Evolutionary conservation across 2,329 filamentous ascomycete genomes (phyloP).

Genomic region (Fusarium staphyleae): DNA sequence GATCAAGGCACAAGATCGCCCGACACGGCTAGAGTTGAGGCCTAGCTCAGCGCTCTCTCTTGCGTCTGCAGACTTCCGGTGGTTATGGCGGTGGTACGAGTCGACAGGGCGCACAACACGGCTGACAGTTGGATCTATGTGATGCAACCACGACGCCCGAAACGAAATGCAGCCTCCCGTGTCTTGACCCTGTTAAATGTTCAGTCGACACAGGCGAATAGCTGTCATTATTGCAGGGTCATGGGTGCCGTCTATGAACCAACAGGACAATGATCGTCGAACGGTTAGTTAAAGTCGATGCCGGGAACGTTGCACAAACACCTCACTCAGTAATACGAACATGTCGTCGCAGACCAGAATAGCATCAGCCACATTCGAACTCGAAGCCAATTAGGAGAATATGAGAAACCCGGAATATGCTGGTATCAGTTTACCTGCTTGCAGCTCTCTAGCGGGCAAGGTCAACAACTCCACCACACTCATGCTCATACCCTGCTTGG

Average conservation of each 20-base stretch:
- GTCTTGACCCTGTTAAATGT: slow-evolving; percentile 6
- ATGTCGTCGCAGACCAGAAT: slow-evolving; percentile 11
- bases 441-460: slow-evolving; percentile 18
- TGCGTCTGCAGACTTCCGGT: slow-evolving; percentile 26
- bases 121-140: slow-evolving; percentile 19
- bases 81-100: slow-evolving; percentile 3
- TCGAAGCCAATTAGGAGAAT: slow-evolving; percentile 13
- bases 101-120: slow-evolving; percentile 1
- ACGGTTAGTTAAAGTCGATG: not conserved
- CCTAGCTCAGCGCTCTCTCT: slow-evolving; percentile 13
- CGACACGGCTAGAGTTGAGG: not conserved
- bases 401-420: slow-evolving; percentile 9
- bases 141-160: slow-evolving; percentile 6
- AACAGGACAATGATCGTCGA: not conserved
- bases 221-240: not conserved
- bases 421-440: slow-evolving; percentile 24
- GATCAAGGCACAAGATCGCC: not conserved
- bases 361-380: slow-evolving; percentile 17
- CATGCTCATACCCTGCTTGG: not conserved
- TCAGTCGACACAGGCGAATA: not conserved
- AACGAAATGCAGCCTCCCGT: slow-evolving; percentile 23
- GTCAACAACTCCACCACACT: slow-evolving; percentile 26
- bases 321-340: slow-evolving; percentile 14
- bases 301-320: slow-evolving; percentile 18
- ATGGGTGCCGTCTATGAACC: not conserved